phyloP scores from a whole-genome alignment of 768 basidiomycete species.

The Amanita inopinata region DNA sequence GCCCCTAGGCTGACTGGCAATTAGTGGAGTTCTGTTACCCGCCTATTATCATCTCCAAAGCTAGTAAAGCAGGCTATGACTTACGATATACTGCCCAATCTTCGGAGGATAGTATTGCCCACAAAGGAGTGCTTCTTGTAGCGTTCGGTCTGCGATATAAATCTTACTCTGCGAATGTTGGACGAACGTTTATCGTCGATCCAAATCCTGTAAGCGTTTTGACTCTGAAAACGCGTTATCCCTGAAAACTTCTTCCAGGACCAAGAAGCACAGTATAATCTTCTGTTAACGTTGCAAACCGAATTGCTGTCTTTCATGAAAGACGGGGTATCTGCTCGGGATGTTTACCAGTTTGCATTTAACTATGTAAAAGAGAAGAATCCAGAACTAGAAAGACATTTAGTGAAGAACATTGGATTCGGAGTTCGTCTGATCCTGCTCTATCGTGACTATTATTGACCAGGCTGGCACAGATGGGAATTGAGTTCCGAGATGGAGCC shows the following conservation, averaged over 20 bases:
- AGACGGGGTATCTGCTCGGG: conserved; percentile 66
- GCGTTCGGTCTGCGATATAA: conserved; percentile 88
- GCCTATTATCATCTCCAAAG: conserved; percentile 91
- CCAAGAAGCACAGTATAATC: conserved; percentile 82
- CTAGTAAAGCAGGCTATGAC: conserved; percentile 78
- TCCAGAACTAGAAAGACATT: conserved; percentile 73
- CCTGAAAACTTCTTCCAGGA: conserved; percentile 38
- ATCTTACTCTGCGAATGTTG: conserved; percentile 87
- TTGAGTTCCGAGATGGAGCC: conserved; percentile 87
- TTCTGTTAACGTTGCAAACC: conserved; percentile 68
- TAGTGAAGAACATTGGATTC: conserved; percentile 87
- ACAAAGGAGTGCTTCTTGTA: conserved; percentile 83
- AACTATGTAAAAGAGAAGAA: conserved; percentile 66
- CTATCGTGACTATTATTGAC: conserved; percentile 4
- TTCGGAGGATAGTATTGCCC: conserved; percentile 69
- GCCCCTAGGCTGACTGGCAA: conserved; percentile 72
- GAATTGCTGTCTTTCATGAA: conserved; percentile 70
- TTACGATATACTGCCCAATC: conserved; percentile 82
- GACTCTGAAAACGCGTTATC: neutral
- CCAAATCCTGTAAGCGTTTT: conserved; percentile 60
- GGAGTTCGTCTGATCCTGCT: conserved; percentile 41
- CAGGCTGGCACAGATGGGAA: conserved; percentile 60
- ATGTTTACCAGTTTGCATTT: conserved; percentile 73
- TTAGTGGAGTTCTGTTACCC: conserved; percentile 90
- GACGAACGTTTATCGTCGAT: conserved; percentile 91